Evolutionary conservation across 169 alveolate species (phyloP), one percentile per base, ranked within the genome.

Genomic region (Eimeria maxima): DNA sequence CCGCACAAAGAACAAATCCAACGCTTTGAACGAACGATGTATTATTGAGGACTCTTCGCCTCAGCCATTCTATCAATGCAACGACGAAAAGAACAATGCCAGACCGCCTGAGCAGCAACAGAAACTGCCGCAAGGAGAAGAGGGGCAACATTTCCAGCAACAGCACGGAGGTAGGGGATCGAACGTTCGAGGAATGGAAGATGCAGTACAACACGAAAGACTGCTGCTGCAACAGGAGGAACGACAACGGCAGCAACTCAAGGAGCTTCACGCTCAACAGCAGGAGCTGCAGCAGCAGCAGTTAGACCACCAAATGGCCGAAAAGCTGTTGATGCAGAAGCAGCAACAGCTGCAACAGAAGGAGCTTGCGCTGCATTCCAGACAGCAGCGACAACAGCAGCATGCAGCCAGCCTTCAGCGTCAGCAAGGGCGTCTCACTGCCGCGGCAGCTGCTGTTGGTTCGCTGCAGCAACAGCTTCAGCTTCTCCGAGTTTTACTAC

Each of bases 381-480:
- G 50, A 45, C 14, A 81, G 90, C 71, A 29, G 69, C 90, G n/a
- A 73, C 67, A 81, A 18, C 90, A 53, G 67, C 74, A 81, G 47
- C 71, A 53, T 38, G 71, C 45, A 4, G 24, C 8, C 90, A n/a
- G 44, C 71, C 20, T 38, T 60, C 93, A 38, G 20, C 93, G 42
- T 13, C 60, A 86, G 65, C 93, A 86, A 71, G 18, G 33, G 65
- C 63, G 81, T n/a, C 67, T 38, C 80, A 45, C 93, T 20, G 81
- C 24, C 29, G 63, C 81, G 29, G 93, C 93, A 42, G 93, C 81
- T 6, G 81, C 57, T 42, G 93, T 86, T 33, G 60, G 63, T 16
- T 80, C 57, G 63, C 20, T 86, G 76, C 76, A 63, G 93, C 93
- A 86, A 65, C 93, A 86, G 93, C 93, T 55, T n/a, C 81, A 63